Evolutionary conservation across 1,139 yeast species (phyloP), one percentile per base, ranked within the genome.

Genomic region (Debaryomycetaceae sp.): DNA sequence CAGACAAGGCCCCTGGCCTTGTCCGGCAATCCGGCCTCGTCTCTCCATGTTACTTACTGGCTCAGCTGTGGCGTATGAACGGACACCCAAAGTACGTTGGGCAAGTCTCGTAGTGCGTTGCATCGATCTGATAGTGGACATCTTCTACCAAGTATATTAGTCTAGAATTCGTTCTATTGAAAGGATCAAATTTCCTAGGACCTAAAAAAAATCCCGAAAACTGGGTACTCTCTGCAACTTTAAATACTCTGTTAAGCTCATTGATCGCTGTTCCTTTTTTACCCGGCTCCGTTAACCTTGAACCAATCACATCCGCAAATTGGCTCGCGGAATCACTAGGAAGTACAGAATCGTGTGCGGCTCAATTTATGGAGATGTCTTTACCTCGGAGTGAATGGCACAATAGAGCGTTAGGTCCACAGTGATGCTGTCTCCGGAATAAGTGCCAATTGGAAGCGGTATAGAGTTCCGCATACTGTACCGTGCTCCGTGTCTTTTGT

Each of bases 41-140:
- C 35, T 17, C 13, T 28, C 22, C 26, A 24, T 31, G 30, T 18
- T 31, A 67, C 73, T 46, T 71, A 73, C 78, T 59, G 80, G 78
- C 63, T 76, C 81, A 47, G 75, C 70, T 46, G 81, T 70, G 42
- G 82, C 77, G 55, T 73, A 76, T 52, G 70, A 57, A 63, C 74
- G 65, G 43, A 64, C 52, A 43, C 38, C 38, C 42, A 75, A 67
- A 42, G 74, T 64, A 49, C 62, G 57, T 55, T 58, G 62, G 41
- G 68, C 64, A 43, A 63, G 53, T 37, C 51, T 47, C 41, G 57
- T 44, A 31, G 70, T 58, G 49, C 70, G 70, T 56, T 67, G 67
- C 45, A 65, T 51, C 42, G 72, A 61, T 60, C 71, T 67, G 48
- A 66, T 53, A 37, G 68, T 64, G 48, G 72, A 66, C 72, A 66